Evolutionary conservation across 225 moss, liverwort and hornwort species (phyloP).

Genomic region (Thuidium tamariscinum): DNA sequence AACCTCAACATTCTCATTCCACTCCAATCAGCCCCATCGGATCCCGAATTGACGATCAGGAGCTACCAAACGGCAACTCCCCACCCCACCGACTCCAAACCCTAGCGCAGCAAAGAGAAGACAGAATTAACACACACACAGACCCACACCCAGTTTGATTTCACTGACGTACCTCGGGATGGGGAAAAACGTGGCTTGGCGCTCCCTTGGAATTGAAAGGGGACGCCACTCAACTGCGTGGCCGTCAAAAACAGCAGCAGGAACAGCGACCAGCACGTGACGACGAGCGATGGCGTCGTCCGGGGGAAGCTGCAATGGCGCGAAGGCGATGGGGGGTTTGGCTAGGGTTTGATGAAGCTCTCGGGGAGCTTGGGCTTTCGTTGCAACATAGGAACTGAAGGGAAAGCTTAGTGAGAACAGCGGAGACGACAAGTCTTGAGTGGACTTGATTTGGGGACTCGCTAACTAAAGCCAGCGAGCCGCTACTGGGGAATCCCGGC

Average conservation of each 20-base stretch:
- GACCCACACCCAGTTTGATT: not conserved
- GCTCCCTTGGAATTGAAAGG: not conserved
- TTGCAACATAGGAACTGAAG: not conserved
- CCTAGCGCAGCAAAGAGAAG: not conserved
- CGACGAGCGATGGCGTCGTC: not conserved
- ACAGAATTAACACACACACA: not conserved
- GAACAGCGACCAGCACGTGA: not conserved
- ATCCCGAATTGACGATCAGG: constrained; percentile 49
- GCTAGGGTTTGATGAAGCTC: constrained; percentile 10
- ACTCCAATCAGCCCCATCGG: constrained; percentile 2
- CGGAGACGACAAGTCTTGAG: not conserved
- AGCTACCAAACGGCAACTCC: constrained; percentile 8
- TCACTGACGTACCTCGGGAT: not conserved
- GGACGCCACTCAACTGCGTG: not conserved
- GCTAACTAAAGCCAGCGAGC: not conserved
- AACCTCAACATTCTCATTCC: not conserved
- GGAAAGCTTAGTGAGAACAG: not conserved
- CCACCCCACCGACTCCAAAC: not conserved
- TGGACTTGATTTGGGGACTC: not conserved
- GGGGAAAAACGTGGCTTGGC: not conserved
- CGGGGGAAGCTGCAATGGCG: not conserved
- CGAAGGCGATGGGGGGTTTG: not conserved
- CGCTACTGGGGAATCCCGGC: not conserved
- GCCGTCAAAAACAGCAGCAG: not conserved
- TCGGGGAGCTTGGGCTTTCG: constrained; percentile 4